Percentiles rank a stretch among this genome's conserved stretches.
Conservation (phyloP, 208 protist genomes). For the Acanthamoeba lenticulata region DNA sequence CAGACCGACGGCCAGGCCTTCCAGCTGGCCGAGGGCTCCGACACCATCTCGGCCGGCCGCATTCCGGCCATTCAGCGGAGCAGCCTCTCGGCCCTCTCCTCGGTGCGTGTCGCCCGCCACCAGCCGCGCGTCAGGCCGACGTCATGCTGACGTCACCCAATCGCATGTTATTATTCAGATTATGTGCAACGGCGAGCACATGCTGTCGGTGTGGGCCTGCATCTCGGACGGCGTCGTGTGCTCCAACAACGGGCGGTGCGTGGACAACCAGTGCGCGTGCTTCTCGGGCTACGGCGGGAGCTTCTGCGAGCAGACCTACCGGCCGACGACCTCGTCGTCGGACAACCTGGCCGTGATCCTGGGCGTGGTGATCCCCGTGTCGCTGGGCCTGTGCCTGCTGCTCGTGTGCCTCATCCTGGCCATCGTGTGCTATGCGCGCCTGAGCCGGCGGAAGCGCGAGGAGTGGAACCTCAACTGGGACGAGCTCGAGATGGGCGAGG, state of each 20-base stretch:
- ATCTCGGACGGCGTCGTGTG: constrained; percentile 21
- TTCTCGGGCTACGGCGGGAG: constrained; percentile 7
- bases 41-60: constrained; percentile 24
- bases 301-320: constrained; percentile 8
- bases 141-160: not conserved
- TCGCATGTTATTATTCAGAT: not conserved
- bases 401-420: constrained; percentile 42
- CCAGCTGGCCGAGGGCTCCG: constrained; percentile 43
- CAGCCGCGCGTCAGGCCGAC: not conserved
- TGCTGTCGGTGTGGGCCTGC: constrained; percentile 48
- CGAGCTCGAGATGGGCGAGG: constrained; percentile 49
- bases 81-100: not conserved
- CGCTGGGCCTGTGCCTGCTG: constrained; percentile 30
- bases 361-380: constrained; percentile 29
- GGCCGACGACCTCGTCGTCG: not conserved
- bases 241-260: not conserved
- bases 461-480: constrained; percentile 67
- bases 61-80: not conserved
- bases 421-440: not conserved
- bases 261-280: constrained; percentile 60
- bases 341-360: not conserved
- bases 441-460: not conserved
- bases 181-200: not conserved
- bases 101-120: not conserved
- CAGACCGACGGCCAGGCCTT: constrained; percentile 41